Evolutionary conservation across 2,329 filamentous ascomycete genomes (phyloP), one percentile per base, ranked within the genome.

Genomic region (Phaeosphaeriaceae sp.): DNA sequence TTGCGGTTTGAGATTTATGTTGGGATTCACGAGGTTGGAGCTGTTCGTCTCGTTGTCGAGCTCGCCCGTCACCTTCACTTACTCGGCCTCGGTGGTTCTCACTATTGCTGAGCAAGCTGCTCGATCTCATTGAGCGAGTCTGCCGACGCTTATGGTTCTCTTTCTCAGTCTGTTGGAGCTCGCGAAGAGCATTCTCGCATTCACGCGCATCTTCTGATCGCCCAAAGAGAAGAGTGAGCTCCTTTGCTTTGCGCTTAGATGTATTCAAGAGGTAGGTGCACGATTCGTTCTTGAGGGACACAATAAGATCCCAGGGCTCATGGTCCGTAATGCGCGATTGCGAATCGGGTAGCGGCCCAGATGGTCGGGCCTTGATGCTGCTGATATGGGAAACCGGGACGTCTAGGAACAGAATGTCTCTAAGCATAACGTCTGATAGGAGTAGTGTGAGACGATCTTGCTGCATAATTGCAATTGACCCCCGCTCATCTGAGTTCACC

Each of bases 181-280:
- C 44, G 44, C 44, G 13, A 7, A 46, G 20, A 11, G 20, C 10
- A n/a, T 46, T 46, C 44, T 46, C 24, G 48, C 71, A 70, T 22
- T 73, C 66, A 6, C 52, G 19, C 25, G 73, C 69, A 46, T 74
- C 67, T 1, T 42, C 33, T 2, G 55, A 45, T 7, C 56, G 41
- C 6, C 44, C 21, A 47, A 76, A 71, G 9, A 69, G 44, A 17
- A 76, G 57, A 6, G 60, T 67, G 15, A 76, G 44, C 2, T 68
- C 56, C 3, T 51, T 60, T 9, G 60, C 70, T 6, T 44, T 44
- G 36, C 55, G 64, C 40, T 62, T 53, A 6, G 56, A 45, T 20
- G 67, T 57, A 47, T 77, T 61, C 20, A 74, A 51, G 25, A 50
- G 53, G 53, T 73, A 76, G 17, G 64, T 67, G 56, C 59, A 67